Conservation (phyloP, 306 rosid species). For the Dryas drummondii region DNA sequence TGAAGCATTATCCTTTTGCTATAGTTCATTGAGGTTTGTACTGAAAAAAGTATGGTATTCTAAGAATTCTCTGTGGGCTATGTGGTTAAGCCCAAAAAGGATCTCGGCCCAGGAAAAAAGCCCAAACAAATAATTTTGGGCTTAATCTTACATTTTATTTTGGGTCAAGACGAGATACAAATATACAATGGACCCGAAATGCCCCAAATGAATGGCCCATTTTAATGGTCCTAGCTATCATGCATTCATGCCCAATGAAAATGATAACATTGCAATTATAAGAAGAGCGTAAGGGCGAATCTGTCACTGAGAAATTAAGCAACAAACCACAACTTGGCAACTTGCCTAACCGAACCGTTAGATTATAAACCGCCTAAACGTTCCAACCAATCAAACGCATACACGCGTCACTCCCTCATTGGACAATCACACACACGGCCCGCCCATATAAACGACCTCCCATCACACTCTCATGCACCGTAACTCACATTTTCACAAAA, state of each 20-base stretch:
- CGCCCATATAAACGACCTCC: constrained; percentile 9
- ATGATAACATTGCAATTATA: neutral
- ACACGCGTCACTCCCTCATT: constrained; percentile 20
- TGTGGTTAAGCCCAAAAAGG: no score
- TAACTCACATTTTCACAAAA: neutral
- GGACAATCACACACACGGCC: neutral
- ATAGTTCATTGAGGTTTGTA: no score
- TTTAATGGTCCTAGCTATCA: no score
- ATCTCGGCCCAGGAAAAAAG: no score
- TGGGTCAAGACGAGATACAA: no score
- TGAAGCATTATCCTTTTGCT: no score
- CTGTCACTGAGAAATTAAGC: neutral
- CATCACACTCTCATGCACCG: neutral
- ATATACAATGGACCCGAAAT: no score
- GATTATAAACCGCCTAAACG: constrained; percentile 14
- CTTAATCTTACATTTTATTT: no score
- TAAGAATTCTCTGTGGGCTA: no score
- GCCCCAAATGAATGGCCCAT: no score
- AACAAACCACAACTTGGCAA: constrained; percentile 4
- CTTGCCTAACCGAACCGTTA: constrained; percentile 6
- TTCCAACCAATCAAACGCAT: neutral
- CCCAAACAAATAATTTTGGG: no score
- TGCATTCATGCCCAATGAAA: neutral
- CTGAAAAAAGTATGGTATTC: no score
- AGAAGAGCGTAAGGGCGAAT: neutral